A percentile compares a stretch with the other conserved stretches of the same genome.
Evolutionary conservation across 2,329 filamentous ascomycete species (phyloP).

Genomic region (Colletotrichum sp.): DNA sequence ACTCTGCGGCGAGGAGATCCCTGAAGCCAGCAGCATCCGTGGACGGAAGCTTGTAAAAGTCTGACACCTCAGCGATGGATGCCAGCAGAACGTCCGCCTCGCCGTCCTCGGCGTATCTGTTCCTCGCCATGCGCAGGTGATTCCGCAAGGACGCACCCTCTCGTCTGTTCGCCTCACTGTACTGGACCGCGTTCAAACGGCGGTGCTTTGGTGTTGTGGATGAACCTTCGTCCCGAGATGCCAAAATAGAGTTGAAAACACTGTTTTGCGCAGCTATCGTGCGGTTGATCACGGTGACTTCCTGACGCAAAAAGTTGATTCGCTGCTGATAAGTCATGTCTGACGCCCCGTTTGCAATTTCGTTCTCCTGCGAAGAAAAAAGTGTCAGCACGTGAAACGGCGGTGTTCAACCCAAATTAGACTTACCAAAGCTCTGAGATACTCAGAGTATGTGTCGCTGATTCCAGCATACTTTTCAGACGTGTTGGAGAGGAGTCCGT

Average conservation of each 20-base stretch:
- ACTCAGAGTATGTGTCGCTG: constrained; percentile 45
- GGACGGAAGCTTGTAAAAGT: constrained; percentile 21
- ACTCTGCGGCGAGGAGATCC: constrained; percentile 43
- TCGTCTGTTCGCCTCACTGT: not conserved
- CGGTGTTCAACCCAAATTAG: not conserved
- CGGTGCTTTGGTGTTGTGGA: constrained; percentile 10
- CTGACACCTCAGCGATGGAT: constrained; percentile 10
- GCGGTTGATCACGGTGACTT: constrained; percentile 41
- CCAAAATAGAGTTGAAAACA: constrained; percentile 31
- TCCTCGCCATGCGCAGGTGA: constrained; percentile 8
- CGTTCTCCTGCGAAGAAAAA: constrained; percentile 34
- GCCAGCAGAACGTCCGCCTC: not conserved
- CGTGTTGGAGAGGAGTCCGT: constrained; percentile 42
- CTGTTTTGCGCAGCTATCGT: constrained; percentile 36
- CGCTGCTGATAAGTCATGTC: constrained; percentile 45
- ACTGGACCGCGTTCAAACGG: constrained; percentile 22
- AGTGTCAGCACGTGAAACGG: constrained; percentile 20
- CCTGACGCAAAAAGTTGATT: constrained; percentile 44
- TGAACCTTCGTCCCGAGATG: not conserved
- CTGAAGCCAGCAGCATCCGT: constrained; percentile 16
- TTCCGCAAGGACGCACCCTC: not conserved
- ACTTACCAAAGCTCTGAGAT: constrained; percentile 44
- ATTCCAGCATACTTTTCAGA: constrained; percentile 42
- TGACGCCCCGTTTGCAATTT: constrained; percentile 42
- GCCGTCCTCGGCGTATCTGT: not conserved